Percentiles rank a stretch among this genome's conserved stretches.
Conservation (phyloP, 73 alveolate species). For the Stentor coeruleus region DNA sequence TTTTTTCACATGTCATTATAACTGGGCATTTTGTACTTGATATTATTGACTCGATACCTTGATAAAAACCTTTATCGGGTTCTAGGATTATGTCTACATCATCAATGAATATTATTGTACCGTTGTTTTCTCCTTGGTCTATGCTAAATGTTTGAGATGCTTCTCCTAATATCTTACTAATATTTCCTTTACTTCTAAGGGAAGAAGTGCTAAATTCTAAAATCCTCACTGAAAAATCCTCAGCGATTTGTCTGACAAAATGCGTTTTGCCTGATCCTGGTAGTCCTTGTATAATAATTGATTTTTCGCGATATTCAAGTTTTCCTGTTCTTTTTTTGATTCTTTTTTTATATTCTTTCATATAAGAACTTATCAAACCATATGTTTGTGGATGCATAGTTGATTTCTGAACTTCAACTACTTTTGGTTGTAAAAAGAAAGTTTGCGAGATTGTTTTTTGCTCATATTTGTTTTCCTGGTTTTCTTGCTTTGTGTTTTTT, state of each 20-base stretch:
- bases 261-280: slow-evolving; percentile 6
- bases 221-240: background rate
- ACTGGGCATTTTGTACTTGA: background rate
- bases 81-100: slow-evolving; percentile 11
- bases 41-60: background rate
- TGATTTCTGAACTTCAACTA: background rate
- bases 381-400: background rate
- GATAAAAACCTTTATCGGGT: slow-evolving; percentile 18
- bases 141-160: background rate
- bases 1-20: background rate
- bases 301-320: background rate
- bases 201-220: background rate
- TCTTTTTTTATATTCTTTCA: background rate
- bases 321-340: background rate
- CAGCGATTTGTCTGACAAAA: background rate
- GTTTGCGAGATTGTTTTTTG: background rate
- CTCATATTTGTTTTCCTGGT: background rate
- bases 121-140: background rate
- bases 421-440: background rate
- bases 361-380: background rate
- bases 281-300: slow-evolving; percentile 1
- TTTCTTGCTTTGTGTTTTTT: background rate
- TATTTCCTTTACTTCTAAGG: background rate
- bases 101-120: background rate
- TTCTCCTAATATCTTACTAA: background rate